Percentiles rank a stretch among this genome's conserved stretches.
Conservation (phyloP, 2,329 filamentous ascomycete species). For the Chalaropsis thielavioides region DNA sequence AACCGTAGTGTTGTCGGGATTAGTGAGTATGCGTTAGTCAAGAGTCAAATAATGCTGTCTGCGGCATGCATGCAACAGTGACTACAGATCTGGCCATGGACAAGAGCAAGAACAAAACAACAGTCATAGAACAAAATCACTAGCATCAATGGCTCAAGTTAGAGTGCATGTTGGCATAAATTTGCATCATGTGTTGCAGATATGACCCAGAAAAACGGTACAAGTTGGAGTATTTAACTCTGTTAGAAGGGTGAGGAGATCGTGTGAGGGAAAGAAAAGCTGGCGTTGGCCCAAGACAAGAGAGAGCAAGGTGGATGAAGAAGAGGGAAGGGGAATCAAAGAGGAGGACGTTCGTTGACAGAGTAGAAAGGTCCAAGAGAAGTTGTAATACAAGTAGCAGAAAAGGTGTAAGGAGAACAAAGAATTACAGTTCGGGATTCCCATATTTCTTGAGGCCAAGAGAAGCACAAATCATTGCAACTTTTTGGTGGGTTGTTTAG, state of each 20-base stretch:
- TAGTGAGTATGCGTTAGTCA: background rate
- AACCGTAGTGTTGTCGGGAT: background rate
- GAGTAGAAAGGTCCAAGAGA: conserved; percentile 4
- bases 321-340: conserved; percentile 6
- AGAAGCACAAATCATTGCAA: background rate
- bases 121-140: background rate
- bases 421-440: conserved; percentile 9
- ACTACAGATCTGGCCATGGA: too few relatives aligned
- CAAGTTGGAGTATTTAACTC: conserved; percentile 1
- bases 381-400: conserved; percentile 11
- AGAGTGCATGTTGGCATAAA: background rate
- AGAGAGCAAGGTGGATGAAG: background rate
- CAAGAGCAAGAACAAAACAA: background rate
- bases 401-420: conserved; percentile 4
- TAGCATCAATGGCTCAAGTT: background rate
- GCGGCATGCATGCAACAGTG: background rate
- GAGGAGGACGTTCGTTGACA: conserved; percentile 4
- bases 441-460: background rate
- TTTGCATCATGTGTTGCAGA: background rate
- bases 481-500: conserved; percentile 35
- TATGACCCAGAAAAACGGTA: background rate
- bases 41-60: background rate
- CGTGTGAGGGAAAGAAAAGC: background rate
- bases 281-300: background rate
- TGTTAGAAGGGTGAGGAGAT: background rate